Percentiles rank a stretch among this genome's conserved stretches.
Evolutionary conservation across 2,329 filamentous ascomycete genomes (phyloP).

Genomic region (Colletotrichum nymphaeae): DNA sequence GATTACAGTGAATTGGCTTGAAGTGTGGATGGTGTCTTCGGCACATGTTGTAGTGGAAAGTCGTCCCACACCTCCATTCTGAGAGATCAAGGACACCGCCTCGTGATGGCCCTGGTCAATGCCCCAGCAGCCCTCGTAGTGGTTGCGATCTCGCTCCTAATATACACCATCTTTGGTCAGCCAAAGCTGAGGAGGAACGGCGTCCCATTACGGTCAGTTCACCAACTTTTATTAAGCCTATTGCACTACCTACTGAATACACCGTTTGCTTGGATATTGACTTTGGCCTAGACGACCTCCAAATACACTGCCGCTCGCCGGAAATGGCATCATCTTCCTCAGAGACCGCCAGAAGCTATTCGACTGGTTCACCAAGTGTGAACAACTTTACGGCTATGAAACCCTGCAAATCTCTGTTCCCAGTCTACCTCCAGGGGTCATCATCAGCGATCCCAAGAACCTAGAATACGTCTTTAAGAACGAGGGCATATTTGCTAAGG

Average conservation of each 20-base stretch:
- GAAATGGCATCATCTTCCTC: conserved; percentile 72
- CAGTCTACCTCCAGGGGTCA: conserved; percentile 70
- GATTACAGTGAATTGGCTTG: no score
- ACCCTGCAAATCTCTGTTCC: conserved; percentile 73
- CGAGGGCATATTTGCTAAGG: conserved; percentile 70
- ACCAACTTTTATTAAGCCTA: neutral
- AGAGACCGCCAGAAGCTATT: conserved; percentile 70
- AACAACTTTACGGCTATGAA: conserved; percentile 66
- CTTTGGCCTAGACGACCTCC: conserved; percentile 55
- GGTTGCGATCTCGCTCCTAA: conserved; percentile 18
- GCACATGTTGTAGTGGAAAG: neutral
- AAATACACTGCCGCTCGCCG: conserved; percentile 64
- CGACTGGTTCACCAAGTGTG: conserved; percentile 70
- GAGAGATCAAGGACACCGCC: neutral
- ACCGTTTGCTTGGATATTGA: neutral
- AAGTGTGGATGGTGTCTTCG: neutral
- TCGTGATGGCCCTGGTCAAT: conserved; percentile 12
- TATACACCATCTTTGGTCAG: conserved; percentile 28
- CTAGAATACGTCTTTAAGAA: conserved; percentile 73
- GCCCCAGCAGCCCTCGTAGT: neutral
- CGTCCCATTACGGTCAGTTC: conserved; percentile 32
- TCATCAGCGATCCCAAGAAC: conserved; percentile 71
- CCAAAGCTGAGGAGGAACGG: conserved; percentile 35
- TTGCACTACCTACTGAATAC: neutral
- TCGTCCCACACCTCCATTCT: neutral